These are phyloP conservation scores for Kuraishia hungarica DNA, from an alignment of 805 yeast species.

Conservation along the genomic window DNA sequence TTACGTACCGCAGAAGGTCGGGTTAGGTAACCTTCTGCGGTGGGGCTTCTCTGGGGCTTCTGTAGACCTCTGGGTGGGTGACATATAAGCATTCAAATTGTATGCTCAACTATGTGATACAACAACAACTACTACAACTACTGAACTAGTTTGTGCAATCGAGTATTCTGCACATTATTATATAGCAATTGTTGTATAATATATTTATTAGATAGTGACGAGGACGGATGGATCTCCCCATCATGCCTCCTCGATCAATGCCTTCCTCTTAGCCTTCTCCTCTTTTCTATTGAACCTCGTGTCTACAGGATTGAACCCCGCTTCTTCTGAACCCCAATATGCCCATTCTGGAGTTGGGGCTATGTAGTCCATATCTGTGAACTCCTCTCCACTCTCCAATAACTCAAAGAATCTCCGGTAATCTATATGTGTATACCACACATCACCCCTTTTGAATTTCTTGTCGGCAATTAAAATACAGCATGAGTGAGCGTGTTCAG, in stretches of 20 bases:
- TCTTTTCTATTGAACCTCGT: slow-evolving; percentile 58
- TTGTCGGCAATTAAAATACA: slow-evolving; percentile 78
- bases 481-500: slow-evolving; percentile 94
- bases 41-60: too few species aligned
- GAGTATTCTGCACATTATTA: too few species aligned
- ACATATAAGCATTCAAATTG: too few species aligned
- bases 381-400: slow-evolving; percentile 50
- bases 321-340: slow-evolving; percentile 73
- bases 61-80: too few species aligned
- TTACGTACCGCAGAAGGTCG: too few species aligned
- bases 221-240: too few species aligned
- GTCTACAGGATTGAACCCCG: slow-evolving; percentile 88
- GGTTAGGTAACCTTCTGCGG: too few species aligned
- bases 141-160: too few species aligned
- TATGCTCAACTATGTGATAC: too few species aligned
- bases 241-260: neutral
- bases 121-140: too few species aligned
- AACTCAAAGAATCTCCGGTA: slow-evolving; percentile 69
- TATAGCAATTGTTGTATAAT: too few species aligned
- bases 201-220: too few species aligned
- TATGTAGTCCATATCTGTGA: slow-evolving; percentile 74
- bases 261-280: slow-evolving; percentile 24
- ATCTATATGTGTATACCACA: slow-evolving; percentile 87
- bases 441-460: slow-evolving; percentile 58
- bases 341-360: slow-evolving; percentile 89